phyloP scores from a whole-genome alignment of 176 grass and related monocot species.

The Eleusine coracana region DNA sequence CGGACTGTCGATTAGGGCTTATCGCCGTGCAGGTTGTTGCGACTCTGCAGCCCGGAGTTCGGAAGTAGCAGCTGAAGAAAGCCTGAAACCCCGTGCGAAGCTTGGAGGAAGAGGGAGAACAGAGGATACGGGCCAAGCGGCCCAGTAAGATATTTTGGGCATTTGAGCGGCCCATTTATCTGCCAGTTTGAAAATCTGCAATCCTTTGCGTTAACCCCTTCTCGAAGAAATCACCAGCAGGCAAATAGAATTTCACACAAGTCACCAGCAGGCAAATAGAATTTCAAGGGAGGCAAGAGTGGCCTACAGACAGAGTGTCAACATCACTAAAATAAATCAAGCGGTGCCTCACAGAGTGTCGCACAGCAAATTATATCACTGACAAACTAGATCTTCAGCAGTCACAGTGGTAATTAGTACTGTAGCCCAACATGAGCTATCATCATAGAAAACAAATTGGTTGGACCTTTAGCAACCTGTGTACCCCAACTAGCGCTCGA shows the following conservation, averaged over 20 bases:
- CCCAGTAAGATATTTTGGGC: neutral
- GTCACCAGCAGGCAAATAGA: neutral
- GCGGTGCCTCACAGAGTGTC: neutral
- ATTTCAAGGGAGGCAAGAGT: neutral
- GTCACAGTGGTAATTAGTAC: neutral
- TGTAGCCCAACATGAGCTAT: neutral
- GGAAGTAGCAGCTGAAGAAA: slow-evolving; percentile 1
- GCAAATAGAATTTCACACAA: neutral
- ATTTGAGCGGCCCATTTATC: neutral
- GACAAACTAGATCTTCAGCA: neutral
- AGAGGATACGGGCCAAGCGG: neutral
- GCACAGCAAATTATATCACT: neutral
- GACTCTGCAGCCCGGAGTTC: slow-evolving; percentile 17
- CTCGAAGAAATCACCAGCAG: neutral
- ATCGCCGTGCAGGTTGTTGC: slow-evolving; percentile 50
- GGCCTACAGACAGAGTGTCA: too few species aligned
- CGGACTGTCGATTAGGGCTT: slow-evolving; percentile 59
- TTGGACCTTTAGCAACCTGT: neutral
- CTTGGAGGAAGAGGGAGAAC: slow-evolving; percentile 6
- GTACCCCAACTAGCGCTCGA: neutral
- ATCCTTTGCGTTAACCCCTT: neutral
- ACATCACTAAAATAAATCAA: neutral
- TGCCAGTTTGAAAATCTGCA: neutral
- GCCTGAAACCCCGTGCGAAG: neutral
- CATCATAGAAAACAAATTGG: neutral